Conservation (phyloP, 2,329 filamentous ascomycete genomes). For the Davidsoniella eucalypti region DNA sequence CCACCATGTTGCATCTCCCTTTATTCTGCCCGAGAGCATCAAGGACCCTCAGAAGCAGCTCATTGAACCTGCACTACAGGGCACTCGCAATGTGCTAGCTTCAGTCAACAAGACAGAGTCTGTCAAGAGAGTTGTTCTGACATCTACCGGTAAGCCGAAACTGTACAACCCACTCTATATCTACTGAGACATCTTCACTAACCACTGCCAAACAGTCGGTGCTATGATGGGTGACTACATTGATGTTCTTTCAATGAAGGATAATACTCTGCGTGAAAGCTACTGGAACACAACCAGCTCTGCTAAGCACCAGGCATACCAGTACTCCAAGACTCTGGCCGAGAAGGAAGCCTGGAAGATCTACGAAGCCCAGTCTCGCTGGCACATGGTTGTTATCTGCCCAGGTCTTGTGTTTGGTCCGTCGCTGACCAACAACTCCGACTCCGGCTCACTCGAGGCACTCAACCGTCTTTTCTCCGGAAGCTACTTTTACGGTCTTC, state of each 20-base stretch:
- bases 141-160: conserved; percentile 10
- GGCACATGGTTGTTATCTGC: conserved; percentile 12
- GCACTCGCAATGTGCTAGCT: conserved; percentile 14
- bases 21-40: conserved; percentile 14
- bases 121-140: conserved; percentile 14
- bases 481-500: conserved; percentile 16
- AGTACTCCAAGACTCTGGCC: conserved; percentile 13
- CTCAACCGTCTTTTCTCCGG: conserved; percentile 17
- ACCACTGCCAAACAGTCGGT: not conserved
- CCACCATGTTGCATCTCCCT: conserved; percentile 22
- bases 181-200: too few species aligned
- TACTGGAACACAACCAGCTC: conserved; percentile 4
- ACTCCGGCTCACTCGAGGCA: conserved; percentile 15
- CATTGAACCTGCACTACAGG: conserved; percentile 14
- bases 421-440: conserved; percentile 14
- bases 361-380: conserved; percentile 11
- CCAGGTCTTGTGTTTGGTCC: conserved; percentile 14
- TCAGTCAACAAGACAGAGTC: conserved; percentile 13
- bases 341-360: conserved; percentile 15
- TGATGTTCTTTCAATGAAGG: conserved; percentile 1
- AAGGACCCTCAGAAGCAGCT: conserved; percentile 12
- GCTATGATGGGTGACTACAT: conserved; percentile 6
- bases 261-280: not conserved
- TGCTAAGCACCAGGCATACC: not conserved
- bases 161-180: not conserved